phyloP scores from a whole-genome alignment of 192 early-diverging fungal species.

The Podila clonocystis region DNA sequence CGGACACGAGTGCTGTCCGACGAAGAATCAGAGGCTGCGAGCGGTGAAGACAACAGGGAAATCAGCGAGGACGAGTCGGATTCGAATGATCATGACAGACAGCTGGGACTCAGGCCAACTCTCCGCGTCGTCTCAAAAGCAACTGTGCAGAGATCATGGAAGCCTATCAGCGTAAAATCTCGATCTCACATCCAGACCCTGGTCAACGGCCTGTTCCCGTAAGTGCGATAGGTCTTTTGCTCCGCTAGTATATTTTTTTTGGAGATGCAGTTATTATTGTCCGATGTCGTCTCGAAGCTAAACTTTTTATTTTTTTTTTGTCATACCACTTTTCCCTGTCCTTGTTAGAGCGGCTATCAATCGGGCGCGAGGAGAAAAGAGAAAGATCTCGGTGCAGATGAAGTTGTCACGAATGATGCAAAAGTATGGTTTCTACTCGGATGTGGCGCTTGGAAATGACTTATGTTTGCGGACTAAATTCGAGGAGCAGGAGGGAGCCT shows the following conservation, averaged over 20 bases:
- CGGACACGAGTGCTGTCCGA: slow-evolving; percentile 17
- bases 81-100: slow-evolving; percentile 11
- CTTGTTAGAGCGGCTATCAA: slow-evolving; percentile 24
- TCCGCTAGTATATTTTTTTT: not conserved
- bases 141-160: slow-evolving; percentile 21
- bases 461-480: too few species aligned
- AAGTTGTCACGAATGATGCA: slow-evolving; percentile 34
- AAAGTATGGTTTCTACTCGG: slow-evolving; percentile 15
- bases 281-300: not conserved
- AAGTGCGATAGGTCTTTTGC: not conserved
- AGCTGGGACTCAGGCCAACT: slow-evolving; percentile 29
- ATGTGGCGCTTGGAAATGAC: not conserved
- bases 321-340: not conserved
- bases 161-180: slow-evolving; percentile 31
- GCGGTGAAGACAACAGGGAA: slow-evolving; percentile 1
- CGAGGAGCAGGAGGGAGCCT: too few species aligned
- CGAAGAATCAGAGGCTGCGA: slow-evolving; percentile 11
- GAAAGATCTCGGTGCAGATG: slow-evolving; percentile 36
- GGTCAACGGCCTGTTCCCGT: slow-evolving; percentile 28
- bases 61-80: slow-evolving; percentile 5
- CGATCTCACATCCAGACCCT: slow-evolving; percentile 35
- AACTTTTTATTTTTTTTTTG: not conserved
- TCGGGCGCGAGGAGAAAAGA: slow-evolving; percentile 28
- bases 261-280: too few species aligned
- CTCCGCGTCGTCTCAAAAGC: slow-evolving; percentile 39